Evolutionary conservation across 768 basidiomycete species (phyloP), one percentile per base, ranked within the genome.

Genomic region (Leucosporidium scottii): DNA sequence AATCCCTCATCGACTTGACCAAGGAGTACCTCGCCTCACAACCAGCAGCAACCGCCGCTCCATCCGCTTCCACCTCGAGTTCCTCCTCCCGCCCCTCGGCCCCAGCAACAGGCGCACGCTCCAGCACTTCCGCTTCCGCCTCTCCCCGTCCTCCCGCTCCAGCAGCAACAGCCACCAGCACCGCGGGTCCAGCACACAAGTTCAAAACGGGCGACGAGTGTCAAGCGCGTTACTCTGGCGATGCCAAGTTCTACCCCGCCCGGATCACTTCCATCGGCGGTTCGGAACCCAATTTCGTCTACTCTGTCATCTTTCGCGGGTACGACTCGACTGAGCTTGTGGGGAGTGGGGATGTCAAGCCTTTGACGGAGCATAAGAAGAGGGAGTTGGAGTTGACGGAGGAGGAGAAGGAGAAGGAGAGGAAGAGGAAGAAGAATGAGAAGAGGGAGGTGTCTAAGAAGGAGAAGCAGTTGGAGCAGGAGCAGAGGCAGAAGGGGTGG

Each of bases 351-450:
- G 80, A 80, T 61, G 80, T 80, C 61, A 76, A 78, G 56, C 74
- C 78, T 18, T 81, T 81, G 20, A 75, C 74, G 8, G 66, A 77
- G n/a, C 78, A 83, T 39, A 83, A 80, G 72, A 93, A 93, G 80
- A 86, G 91, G 65, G 91, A 90, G 82, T 78, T 88, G 75, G 61
- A 70, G 62, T 44, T 58, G 60, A 69, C 53, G 49, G 86, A 87
- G 75, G 86, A 79, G 74, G 90, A 92, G 78, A 2, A 60, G 74
- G 91, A 93, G 80, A 83, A 85, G 78, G 91, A 92, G 73, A 81
- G 79, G 78, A 93, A 91, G 84, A 90, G 90, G 83, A 92, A 92
- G 82, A 91, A 91, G 82, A 93, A 91, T 75, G 91, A 93, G 82
- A 92, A 92, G 82, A 93, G 93, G 79, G 72, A 90, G 51, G 91